Percentiles rank a stretch among this genome's conserved stretches.
Evolutionary conservation across 1,139 yeast species (phyloP).

Genomic region (Kodamaea sp.): DNA sequence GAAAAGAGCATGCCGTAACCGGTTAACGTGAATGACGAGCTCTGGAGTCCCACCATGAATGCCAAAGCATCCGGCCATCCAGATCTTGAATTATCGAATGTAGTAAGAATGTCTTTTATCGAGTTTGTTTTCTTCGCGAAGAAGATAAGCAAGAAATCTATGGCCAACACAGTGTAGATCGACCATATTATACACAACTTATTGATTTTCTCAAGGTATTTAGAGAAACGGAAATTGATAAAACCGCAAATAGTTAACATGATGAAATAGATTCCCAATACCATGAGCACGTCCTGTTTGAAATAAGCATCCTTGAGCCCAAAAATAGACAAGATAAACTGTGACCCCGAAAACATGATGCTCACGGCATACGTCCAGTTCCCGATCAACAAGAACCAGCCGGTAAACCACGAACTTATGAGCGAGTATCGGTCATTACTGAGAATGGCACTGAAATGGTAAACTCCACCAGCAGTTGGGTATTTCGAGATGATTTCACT

Average conservation of each 20-base stretch:
- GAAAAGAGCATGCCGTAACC: slow-evolving; percentile 85
- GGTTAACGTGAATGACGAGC: slow-evolving; percentile 75
- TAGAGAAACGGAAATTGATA: slow-evolving; percentile 60
- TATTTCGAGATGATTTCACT: slow-evolving; percentile 74
- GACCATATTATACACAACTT: slow-evolving; percentile 73
- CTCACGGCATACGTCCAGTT: slow-evolving; percentile 77
- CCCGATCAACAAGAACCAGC: slow-evolving; percentile 73
- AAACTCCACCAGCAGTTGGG: slow-evolving; percentile 74
- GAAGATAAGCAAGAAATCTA: slow-evolving; percentile 60
- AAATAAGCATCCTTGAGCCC: slow-evolving; percentile 61
- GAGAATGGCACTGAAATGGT: slow-evolving; percentile 72
- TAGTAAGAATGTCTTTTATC: slow-evolving; percentile 59
- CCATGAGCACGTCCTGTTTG: slow-evolving; percentile 56
- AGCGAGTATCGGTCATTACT: slow-evolving; percentile 58
- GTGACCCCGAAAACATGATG: slow-evolving; percentile 73
- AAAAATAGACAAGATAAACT: slow-evolving; percentile 63
- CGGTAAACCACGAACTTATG: slow-evolving; percentile 70
- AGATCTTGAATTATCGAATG: slow-evolving; percentile 67
- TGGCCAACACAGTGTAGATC: slow-evolving; percentile 66
- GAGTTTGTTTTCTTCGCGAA: slow-evolving; percentile 65
- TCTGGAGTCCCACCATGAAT: slow-evolving; percentile 73
- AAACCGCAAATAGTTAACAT: slow-evolving; percentile 62
- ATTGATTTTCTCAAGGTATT: slow-evolving; percentile 61
- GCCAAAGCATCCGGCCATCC: slow-evolving; percentile 73
- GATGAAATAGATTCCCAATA: slow-evolving; percentile 55